Evolutionary conservation across 306 rosid species (phyloP).

Genomic region (Psophocarpus tetragonolobus): DNA sequence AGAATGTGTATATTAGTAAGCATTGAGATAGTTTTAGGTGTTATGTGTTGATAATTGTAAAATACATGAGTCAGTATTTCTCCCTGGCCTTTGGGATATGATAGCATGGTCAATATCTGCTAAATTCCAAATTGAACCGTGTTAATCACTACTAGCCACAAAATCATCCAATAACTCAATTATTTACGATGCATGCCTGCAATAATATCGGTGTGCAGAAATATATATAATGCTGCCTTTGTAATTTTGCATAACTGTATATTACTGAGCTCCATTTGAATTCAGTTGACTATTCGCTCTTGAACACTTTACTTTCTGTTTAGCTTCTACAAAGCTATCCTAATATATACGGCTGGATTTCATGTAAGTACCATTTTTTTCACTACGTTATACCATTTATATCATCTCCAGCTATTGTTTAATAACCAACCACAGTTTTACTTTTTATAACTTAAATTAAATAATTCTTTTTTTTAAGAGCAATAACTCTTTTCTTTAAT

Average conservation of each 20-base stretch:
- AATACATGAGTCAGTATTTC: constrained; percentile 21
- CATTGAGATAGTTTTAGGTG: not conserved
- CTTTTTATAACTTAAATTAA: no score
- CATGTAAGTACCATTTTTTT: not conserved
- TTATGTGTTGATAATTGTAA: not conserved
- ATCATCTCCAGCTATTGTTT: not conserved
- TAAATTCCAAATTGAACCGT: constrained; percentile 43
- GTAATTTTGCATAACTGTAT: constrained; percentile 29
- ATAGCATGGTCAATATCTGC: constrained; percentile 29
- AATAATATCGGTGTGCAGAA: constrained; percentile 24
- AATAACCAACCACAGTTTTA: not conserved
- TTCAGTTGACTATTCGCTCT: constrained; percentile 33
- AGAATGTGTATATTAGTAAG: not conserved
- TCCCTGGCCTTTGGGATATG: constrained; percentile 19
- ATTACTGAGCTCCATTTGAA: not conserved
- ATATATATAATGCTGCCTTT: constrained; percentile 25
- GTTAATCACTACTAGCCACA: constrained; percentile 40
- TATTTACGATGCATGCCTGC: constrained; percentile 42
- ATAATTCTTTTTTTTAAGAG: no score
- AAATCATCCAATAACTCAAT: constrained; percentile 45
- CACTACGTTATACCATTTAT: not conserved
- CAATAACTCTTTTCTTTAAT: no score
- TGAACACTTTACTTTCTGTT: constrained; percentile 34
- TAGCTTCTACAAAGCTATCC: not conserved
- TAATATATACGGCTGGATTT: not conserved